phyloP scores from a whole-genome alignment of 495 filamentous ascomycete species.

The Parathielavia hyrcaniae region DNA sequence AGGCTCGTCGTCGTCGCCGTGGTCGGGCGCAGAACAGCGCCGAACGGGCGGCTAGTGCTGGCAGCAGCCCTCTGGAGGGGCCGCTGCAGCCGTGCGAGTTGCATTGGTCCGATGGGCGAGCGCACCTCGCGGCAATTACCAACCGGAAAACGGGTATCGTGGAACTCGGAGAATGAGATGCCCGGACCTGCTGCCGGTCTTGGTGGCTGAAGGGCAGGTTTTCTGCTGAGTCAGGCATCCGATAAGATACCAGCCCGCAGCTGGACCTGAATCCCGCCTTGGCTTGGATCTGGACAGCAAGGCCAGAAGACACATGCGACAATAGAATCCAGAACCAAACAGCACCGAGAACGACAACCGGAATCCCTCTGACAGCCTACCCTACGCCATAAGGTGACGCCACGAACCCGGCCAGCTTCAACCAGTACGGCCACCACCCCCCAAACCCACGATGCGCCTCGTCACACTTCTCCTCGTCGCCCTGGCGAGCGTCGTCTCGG shows the following conservation, averaged over 20 bases:
- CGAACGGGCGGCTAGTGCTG: constrained; percentile 30
- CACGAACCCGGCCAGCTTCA: background rate
- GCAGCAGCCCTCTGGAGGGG: constrained; percentile 44
- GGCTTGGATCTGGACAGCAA: background rate
- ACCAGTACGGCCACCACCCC: background rate
- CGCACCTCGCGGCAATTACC: constrained; percentile 22
- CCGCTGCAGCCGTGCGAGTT: constrained; percentile 48
- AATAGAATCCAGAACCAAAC: background rate
- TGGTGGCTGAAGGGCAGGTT: constrained; percentile 28
- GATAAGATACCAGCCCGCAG: constrained; percentile 30
- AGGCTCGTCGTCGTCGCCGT: constrained; percentile 17
- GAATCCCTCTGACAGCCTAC: background rate
- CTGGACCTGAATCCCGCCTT: background rate
- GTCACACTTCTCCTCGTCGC: constrained; percentile 31
- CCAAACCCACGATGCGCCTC: constrained; percentile 30
- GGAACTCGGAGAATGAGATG: background rate
- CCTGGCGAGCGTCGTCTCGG: constrained; percentile 32
- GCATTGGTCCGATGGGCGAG: constrained; percentile 35
- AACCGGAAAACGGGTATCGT: constrained; percentile 1
- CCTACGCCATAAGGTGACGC: background rate
- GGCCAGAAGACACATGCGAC: background rate
- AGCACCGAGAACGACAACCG: background rate
- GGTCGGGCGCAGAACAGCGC: constrained; percentile 20
- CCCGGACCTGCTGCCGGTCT: constrained; percentile 7
- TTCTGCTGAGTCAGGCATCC: constrained; percentile 40